Percentiles rank a stretch among this genome's conserved stretches.
These are phyloP conservation scores for Echria macrotheca DNA, from an alignment of 495 filamentous ascomycete species.

Conservation along the genomic window DNA sequence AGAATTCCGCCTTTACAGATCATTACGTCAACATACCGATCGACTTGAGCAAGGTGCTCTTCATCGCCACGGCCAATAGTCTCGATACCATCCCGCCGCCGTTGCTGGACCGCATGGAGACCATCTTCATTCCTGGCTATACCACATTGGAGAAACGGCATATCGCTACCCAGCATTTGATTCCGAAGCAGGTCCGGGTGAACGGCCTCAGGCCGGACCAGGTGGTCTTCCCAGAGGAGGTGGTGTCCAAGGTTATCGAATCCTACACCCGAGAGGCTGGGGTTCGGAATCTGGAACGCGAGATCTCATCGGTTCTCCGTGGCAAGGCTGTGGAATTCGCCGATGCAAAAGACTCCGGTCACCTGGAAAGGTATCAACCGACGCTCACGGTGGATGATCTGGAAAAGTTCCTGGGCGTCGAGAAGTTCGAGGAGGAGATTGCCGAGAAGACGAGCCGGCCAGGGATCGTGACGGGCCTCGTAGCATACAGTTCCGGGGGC, in stretches of 20 bases:
- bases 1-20: constrained; percentile 91
- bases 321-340: constrained; percentile 93
- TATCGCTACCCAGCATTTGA: constrained; percentile 86
- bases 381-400: constrained; percentile 70
- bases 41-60: constrained; percentile 92
- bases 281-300: constrained; percentile 92
- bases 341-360: constrained; percentile 75
- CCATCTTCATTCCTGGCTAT: constrained; percentile 85
- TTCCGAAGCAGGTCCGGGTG: constrained; percentile 82
- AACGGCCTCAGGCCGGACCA: constrained; percentile 73
- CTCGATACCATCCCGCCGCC: constrained; percentile 93
- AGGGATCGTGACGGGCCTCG: constrained; percentile 93
- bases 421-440: constrained; percentile 93
- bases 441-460: constrained; percentile 82
- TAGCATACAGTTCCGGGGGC: constrained; percentile 90
- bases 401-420: constrained; percentile 86
- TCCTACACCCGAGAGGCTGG: constrained; percentile 97
- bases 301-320: constrained; percentile 89
- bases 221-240: constrained; percentile 70
- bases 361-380: constrained; percentile 66
- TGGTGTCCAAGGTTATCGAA: constrained; percentile 89
- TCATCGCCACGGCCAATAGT: constrained; percentile 97
- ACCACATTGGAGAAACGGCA: constrained; percentile 97
- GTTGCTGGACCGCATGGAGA: constrained; percentile 97
- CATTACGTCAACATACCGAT: constrained; percentile 97